These are phyloP conservation scores for Emergomyces orientalis DNA, from an alignment of 2,329 filamentous ascomycete genomes.

Conservation along the genomic window DNA sequence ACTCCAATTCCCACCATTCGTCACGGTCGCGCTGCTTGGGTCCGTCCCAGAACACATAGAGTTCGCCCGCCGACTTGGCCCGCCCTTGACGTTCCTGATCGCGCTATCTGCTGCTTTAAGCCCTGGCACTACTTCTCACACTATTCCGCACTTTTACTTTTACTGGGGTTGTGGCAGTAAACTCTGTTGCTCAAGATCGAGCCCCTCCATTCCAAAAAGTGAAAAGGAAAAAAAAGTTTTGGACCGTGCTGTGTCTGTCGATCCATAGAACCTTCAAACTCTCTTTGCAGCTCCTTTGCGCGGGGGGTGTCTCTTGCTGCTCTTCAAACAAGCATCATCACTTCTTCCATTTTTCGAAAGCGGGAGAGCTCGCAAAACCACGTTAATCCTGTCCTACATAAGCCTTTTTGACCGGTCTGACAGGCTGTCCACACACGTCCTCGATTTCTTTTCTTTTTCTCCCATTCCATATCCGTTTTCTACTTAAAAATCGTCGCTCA, in stretches of 20 bases:
- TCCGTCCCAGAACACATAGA: not conserved
- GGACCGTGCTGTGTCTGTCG: constrained; percentile 4
- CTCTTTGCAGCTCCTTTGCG: constrained; percentile 1
- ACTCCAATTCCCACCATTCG: not conserved
- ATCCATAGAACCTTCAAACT: constrained; percentile 6
- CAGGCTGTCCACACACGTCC: not conserved
- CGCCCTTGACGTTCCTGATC: constrained; percentile 6
- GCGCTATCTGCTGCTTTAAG: constrained; percentile 7
- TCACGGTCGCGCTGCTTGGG: not conserved
- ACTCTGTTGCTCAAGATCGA: constrained; percentile 5
- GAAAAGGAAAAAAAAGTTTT: constrained; percentile 2
- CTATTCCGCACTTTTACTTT: not conserved
- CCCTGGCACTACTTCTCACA: not conserved
- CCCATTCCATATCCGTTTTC: constrained; percentile 8
- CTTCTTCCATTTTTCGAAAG: not conserved
- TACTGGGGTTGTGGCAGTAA: constrained; percentile 3
- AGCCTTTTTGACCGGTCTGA: constrained; percentile 4
- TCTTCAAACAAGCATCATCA: constrained; percentile 6
- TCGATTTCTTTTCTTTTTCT: constrained; percentile 9
- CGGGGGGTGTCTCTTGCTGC: not conserved
- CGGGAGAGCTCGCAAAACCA: constrained; percentile 2
- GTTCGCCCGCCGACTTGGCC: constrained; percentile 3
- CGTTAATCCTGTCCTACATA: constrained; percentile 3
- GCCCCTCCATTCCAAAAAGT: constrained; percentile 3
- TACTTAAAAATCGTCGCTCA: constrained; percentile 5